A percentile compares a stretch with the other conserved stretches of the same genome.
Evolutionary conservation across 1,284 basidiomycete genomes (phyloP).

Genomic region (Puccinia horiana): DNA sequence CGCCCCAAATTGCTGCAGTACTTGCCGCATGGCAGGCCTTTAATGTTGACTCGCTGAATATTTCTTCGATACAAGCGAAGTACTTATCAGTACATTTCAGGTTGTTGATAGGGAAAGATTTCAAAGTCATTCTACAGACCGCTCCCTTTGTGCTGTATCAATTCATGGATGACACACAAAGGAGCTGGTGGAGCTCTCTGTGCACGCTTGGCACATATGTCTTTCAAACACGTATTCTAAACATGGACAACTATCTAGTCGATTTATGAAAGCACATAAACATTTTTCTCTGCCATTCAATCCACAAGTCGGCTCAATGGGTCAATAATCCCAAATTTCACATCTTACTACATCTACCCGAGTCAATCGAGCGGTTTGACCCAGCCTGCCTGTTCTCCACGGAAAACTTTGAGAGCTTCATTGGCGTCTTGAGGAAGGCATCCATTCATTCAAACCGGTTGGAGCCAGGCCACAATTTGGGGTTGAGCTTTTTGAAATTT

Average conservation of each 20-base stretch:
- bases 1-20: not conserved
- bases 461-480: not conserved
- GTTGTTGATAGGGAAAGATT: constrained; percentile 59
- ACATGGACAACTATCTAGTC: not conserved
- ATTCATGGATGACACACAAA: constrained; percentile 52
- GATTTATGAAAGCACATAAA: constrained; percentile 54
- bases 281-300: constrained; percentile 56
- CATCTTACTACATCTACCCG: constrained; percentile 52
- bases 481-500: not conserved
- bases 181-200: constrained; percentile 52
- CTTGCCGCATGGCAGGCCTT: not conserved
- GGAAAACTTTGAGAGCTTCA: not conserved
- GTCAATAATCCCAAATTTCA: constrained; percentile 61
- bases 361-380: constrained; percentile 48
- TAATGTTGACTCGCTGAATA: not conserved
- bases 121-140: constrained; percentile 59
- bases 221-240: constrained; percentile 59
- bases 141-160: constrained; percentile 60
- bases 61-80: not conserved
- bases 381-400: not conserved
- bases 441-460: not conserved
- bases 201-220: constrained; percentile 58
- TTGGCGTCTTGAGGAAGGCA: no score
- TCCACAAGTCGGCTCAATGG: constrained; percentile 57
- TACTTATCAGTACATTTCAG: constrained; percentile 16